Conservation (phyloP, 1,284 basidiomycete species). For the Tranzscheliella williamsii region DNA sequence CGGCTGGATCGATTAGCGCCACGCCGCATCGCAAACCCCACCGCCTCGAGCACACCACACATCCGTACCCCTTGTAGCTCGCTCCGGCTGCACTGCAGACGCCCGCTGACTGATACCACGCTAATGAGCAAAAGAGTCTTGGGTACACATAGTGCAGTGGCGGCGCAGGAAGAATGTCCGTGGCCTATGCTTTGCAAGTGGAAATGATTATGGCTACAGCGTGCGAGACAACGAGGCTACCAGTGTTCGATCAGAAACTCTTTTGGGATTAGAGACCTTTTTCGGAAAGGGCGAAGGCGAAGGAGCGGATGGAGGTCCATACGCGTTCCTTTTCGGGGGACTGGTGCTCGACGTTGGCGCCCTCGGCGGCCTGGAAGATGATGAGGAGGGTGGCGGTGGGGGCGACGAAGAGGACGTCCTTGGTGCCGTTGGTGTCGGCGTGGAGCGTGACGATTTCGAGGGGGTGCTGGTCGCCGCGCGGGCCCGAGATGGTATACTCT, state of each 20-base stretch:
- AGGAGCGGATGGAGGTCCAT: constrained; percentile 20
- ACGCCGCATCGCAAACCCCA: too few relatives aligned
- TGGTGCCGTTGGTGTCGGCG: background rate
- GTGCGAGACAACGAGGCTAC: too few relatives aligned
- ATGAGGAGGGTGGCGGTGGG: constrained; percentile 25
- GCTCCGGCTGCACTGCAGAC: too few relatives aligned
- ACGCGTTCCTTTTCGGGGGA: constrained; percentile 27
- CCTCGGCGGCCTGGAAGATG: constrained; percentile 18
- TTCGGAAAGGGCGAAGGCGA: constrained; percentile 21
- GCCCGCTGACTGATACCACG: too few relatives aligned
- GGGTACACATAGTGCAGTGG: too few relatives aligned
- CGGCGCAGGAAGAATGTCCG: too few relatives aligned
- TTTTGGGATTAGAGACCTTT: constrained; percentile 40
- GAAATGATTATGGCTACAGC: too few relatives aligned
- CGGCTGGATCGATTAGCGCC: background rate
- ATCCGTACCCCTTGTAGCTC: too few relatives aligned
- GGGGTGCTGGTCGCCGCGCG: constrained; percentile 25
- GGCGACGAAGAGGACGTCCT: constrained; percentile 21
- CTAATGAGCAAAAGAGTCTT: too few relatives aligned
- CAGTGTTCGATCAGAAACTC: too few relatives aligned
- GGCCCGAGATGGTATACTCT: constrained; percentile 18
- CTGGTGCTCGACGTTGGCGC: constrained; percentile 15
- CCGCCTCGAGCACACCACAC: too few relatives aligned
- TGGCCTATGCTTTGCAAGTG: too few relatives aligned
- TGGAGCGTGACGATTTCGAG: constrained; percentile 25